Percentiles rank a stretch among this genome's conserved stretches.
Evolutionary conservation across 768 basidiomycete genomes (phyloP).

Genomic region (Filobasidium floriforme): DNA sequence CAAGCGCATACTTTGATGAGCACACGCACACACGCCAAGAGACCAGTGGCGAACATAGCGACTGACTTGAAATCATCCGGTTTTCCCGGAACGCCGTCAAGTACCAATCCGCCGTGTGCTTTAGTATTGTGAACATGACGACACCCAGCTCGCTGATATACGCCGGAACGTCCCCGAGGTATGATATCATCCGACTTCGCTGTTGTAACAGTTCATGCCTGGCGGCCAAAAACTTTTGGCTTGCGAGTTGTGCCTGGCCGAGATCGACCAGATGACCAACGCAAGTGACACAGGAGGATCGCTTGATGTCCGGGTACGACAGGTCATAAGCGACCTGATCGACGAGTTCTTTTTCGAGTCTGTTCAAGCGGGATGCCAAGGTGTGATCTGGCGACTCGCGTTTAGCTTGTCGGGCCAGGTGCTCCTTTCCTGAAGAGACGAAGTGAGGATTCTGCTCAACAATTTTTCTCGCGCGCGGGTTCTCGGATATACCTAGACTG

Average conservation of each 20-base stretch:
- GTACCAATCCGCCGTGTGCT: slow-evolving; percentile 98
- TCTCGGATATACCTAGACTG: slow-evolving; percentile 41
- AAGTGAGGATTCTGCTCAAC: no score
- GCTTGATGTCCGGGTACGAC: slow-evolving; percentile 67
- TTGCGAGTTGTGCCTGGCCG: slow-evolving; percentile 67
- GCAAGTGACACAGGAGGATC: slow-evolving; percentile 62
- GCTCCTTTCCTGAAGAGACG: slow-evolving; percentile 25
- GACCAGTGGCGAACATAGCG: background rate
- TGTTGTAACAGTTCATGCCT: slow-evolving; percentile 65
- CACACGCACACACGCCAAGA: background rate
- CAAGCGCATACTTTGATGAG: background rate
- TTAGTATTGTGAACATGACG: slow-evolving; percentile 86
- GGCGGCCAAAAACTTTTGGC: slow-evolving; percentile 72
- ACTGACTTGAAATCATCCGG: slow-evolving; percentile 80
- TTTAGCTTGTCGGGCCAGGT: slow-evolving; percentile 45
- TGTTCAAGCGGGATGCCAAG: slow-evolving; percentile 54
- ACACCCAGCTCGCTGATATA: slow-evolving; percentile 82
- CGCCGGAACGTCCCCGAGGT: slow-evolving; percentile 76
- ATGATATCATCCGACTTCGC: slow-evolving; percentile 76
- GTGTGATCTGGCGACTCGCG: slow-evolving; percentile 28
- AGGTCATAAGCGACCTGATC: slow-evolving; percentile 65
- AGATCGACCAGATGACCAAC: slow-evolving; percentile 68
- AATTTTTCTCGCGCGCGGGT: no score
- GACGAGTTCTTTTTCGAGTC: slow-evolving; percentile 60
- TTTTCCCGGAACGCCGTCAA: slow-evolving; percentile 92